These are phyloP conservation scores for Puccinia triticina DNA, from an alignment of 1,284 basidiomycete species.

Conservation along the genomic window DNA sequence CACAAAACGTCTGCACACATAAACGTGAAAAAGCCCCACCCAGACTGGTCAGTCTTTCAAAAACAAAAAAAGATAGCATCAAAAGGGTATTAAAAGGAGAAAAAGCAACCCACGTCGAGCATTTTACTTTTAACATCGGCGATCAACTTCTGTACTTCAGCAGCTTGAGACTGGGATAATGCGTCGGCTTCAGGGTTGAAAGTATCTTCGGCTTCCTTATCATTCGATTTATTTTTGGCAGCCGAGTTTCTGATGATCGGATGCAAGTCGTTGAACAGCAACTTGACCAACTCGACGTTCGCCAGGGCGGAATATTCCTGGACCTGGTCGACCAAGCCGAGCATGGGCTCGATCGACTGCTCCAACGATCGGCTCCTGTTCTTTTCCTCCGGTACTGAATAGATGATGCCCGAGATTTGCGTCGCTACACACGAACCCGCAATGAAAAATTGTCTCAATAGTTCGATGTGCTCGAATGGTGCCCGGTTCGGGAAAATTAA, in stretches of 20 bases:
- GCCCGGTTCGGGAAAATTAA: constrained; percentile 43
- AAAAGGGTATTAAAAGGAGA: neutral
- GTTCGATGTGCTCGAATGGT: constrained; percentile 41
- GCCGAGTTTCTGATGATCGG: constrained; percentile 16
- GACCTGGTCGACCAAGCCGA: constrained; percentile 17
- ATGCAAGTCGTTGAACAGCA: constrained; percentile 47
- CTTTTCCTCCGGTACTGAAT: neutral
- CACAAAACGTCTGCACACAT: constrained; percentile 40
- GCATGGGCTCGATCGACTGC: neutral
- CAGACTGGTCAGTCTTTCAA: neutral
- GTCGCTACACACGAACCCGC: constrained; percentile 28
- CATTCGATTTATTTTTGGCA: neutral
- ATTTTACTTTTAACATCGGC: constrained; percentile 32
- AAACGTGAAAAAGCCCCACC: neutral
- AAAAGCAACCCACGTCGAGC: constrained; percentile 19
- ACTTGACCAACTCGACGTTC: constrained; percentile 39
- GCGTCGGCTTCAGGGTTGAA: neutral
- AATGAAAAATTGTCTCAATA: constrained; percentile 39
- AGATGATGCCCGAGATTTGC: constrained; percentile 28
- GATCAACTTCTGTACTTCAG: constrained; percentile 21
- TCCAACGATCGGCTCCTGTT: constrained; percentile 9
- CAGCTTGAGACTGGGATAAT: neutral
- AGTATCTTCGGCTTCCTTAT: neutral
- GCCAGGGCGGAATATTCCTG: constrained; percentile 25
- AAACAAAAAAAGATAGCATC: neutral